Conservation (phyloP, 2,329 filamentous ascomycete species). For the Diaporthe ampelina region DNA sequence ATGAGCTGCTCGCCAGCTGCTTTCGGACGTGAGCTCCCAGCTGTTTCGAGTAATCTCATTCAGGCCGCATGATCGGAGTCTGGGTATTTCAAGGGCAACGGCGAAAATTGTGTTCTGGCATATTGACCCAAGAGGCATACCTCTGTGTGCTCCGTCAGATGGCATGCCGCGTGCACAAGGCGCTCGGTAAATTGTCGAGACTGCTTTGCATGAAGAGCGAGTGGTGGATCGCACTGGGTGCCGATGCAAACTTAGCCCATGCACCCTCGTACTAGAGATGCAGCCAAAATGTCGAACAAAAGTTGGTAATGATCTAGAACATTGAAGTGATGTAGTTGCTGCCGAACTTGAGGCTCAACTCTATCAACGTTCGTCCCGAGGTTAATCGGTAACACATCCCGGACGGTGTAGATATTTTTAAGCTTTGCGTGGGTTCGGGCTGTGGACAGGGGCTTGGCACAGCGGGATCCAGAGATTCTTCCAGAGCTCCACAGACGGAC, state of each 20-base stretch:
- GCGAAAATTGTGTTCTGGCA: not conserved
- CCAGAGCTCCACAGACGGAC: not conserved
- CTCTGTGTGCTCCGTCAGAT: not conserved
- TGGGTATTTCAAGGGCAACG: not conserved
- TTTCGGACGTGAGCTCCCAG: not conserved
- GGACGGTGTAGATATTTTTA: not conserved
- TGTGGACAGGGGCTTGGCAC: not conserved
- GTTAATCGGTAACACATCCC: not conserved
- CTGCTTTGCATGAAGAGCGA: not conserved
- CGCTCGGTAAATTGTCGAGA: not conserved
- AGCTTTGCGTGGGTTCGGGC: not conserved
- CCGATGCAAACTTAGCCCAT: not conserved
- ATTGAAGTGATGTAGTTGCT: too few species aligned
- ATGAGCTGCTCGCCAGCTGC: too few species aligned
- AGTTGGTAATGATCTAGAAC: too few species aligned
- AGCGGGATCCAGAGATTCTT: not conserved
- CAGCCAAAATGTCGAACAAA: too few species aligned
- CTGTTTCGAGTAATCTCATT: not conserved
- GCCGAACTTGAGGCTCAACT: not conserved
- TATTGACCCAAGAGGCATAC: not conserved
- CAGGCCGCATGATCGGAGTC: not conserved
- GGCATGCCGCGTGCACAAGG: not conserved
- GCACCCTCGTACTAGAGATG: too few species aligned
- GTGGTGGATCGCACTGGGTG: not conserved
- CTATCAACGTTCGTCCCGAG: too few species aligned